Evolutionary conservation across 306 rosid species (phyloP).

Genomic region (Oxytropis ochrocephala): DNA sequence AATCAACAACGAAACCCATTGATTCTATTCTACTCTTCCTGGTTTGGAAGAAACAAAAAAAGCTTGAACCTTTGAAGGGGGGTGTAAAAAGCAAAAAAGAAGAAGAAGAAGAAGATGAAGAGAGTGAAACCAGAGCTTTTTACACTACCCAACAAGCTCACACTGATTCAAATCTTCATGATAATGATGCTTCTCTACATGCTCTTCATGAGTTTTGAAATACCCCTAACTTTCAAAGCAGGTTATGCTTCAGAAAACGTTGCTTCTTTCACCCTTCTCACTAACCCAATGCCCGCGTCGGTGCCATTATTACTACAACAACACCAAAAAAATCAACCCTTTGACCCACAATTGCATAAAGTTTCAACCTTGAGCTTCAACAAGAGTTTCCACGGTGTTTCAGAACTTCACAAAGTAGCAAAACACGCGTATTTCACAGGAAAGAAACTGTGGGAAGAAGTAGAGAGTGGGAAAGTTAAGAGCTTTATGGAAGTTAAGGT

Average conservation of each 20-base stretch:
- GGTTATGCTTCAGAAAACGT: constrained; percentile 36
- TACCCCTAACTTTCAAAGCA: constrained; percentile 52
- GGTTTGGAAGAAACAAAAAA: neutral
- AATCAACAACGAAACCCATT: neutral
- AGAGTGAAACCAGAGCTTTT: constrained; percentile 52
- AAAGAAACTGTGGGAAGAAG: constrained; percentile 59
- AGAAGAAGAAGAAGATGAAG: constrained; percentile 40
- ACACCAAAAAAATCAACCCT: constrained; percentile 15
- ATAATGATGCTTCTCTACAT: constrained; percentile 46
- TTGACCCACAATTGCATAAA: constrained; percentile 26
- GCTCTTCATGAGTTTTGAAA: constrained; percentile 74
- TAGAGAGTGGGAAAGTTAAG: constrained; percentile 42
- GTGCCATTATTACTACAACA: constrained; percentile 7
- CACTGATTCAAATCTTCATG: constrained; percentile 67
- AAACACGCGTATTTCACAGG: constrained; percentile 72
- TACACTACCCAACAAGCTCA: constrained; percentile 42
- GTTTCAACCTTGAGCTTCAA: constrained; percentile 71
- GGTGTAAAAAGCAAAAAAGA: neutral
- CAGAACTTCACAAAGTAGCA: constrained; percentile 59
- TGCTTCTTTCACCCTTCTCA: constrained; percentile 33
- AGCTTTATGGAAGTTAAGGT: neutral
- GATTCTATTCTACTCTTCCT: neutral
- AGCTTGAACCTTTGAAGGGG: neutral
- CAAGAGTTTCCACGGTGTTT: constrained; percentile 27
- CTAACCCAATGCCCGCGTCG: constrained; percentile 44